Conservation (phyloP, 148 eudicot species). For the Salicornia ramosissima region DNA sequence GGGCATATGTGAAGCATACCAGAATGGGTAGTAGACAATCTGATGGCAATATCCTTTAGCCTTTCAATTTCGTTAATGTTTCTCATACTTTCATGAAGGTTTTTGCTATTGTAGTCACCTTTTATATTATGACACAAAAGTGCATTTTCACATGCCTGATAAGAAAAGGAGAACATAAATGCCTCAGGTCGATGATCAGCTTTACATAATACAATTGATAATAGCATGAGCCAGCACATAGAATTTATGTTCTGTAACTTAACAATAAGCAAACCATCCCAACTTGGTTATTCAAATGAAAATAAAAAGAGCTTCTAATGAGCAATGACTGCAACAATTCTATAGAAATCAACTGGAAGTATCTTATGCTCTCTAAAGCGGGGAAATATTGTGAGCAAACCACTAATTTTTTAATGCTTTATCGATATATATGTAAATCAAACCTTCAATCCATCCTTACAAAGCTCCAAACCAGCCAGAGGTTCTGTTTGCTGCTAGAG, state of each 20-base stretch:
- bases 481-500: not conserved
- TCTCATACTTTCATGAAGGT: slow-evolving; percentile 14
- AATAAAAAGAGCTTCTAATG: not conserved
- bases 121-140: slow-evolving; percentile 26
- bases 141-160: slow-evolving; percentile 68
- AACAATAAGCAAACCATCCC: not conserved
- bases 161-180: not conserved
- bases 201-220: not conserved
- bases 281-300: not conserved
- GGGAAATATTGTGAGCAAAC: not conserved
- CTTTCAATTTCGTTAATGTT: slow-evolving; percentile 39
- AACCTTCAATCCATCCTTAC: too few species aligned
- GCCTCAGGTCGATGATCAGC: not conserved
- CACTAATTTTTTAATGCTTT: not conserved
- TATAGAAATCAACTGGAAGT: not conserved
- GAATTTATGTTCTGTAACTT: not conserved
- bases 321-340: not conserved
- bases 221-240: slow-evolving; percentile 1
- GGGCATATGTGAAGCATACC: slow-evolving; percentile 27
- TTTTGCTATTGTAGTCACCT: slow-evolving; percentile 17
- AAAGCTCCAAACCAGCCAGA: not conserved
- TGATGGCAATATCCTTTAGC: slow-evolving; percentile 46
- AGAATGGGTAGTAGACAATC: slow-evolving; percentile 42
- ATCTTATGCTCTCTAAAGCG: not conserved
- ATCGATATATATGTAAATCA: too few species aligned